These are phyloP conservation scores for Claviceps pazoutovae DNA, from an alignment of 2,329 filamentous ascomycete species.

Conservation along the genomic window DNA sequence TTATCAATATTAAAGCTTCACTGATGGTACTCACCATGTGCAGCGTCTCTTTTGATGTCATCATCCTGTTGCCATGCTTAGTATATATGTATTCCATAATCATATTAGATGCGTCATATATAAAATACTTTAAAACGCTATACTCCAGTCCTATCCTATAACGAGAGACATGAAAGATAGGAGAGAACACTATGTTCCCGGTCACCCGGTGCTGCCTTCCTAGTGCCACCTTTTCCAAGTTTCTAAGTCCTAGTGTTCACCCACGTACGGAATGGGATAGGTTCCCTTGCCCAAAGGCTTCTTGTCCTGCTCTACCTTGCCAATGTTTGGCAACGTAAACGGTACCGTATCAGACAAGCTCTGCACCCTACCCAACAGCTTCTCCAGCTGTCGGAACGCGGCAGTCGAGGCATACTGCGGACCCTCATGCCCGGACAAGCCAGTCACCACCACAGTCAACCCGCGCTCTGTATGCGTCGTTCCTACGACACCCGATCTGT, in stretches of 20 bases:
- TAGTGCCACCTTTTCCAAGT: too few relatives aligned
- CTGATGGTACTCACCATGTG: background rate
- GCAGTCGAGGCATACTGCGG: constrained; percentile 56
- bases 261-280: constrained; percentile 10
- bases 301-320: constrained; percentile 9
- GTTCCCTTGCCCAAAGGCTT: constrained; percentile 12
- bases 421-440: constrained; percentile 52
- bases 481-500: constrained; percentile 54
- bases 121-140: too few relatives aligned
- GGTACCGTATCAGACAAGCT: constrained; percentile 30
- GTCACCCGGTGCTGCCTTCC: too few relatives aligned
- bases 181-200: too few relatives aligned
- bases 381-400: constrained; percentile 60
- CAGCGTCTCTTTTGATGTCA: too few relatives aligned
- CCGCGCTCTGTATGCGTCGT: constrained; percentile 60
- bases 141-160: too few relatives aligned
- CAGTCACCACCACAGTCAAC: constrained; percentile 54
- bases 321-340: constrained; percentile 18
- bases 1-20: background rate
- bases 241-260: background rate
- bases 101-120: background rate
- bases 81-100: background rate
- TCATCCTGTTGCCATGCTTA: too few relatives aligned
- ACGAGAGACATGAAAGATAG: too few relatives aligned
- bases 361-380: constrained; percentile 55